Evolutionary conservation across 345 rosid species (phyloP), one percentile per base, ranked within the genome.

Genomic region (Syzygium aqueum): DNA sequence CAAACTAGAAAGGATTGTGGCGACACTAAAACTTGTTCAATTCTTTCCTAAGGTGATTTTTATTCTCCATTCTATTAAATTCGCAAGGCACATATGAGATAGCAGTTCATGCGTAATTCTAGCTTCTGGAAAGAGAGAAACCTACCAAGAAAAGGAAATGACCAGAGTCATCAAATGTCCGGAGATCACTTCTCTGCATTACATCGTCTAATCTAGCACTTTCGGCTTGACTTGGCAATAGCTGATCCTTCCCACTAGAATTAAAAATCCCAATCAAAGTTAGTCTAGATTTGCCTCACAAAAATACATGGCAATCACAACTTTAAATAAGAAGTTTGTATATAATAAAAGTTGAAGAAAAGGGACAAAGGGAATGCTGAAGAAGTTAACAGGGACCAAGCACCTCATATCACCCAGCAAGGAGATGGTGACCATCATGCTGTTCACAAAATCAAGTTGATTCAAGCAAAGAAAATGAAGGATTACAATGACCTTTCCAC

Each of bases 91-190:
- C 25, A 37, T 63, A 28, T 1, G 49, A 33, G 14, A 73, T 33
- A 9, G 49, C 7, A 73, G 49, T 73, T 19, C 46, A 73, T 33
- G 25, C 25, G 1, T 73, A 22, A 73, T 33, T 33, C 80, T 73
- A 33, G 23, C 12, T 19, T 67, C 49, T 73, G 25, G 88, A 89
- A 63, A 89, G 56, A 88, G 87, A 89, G 54, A 85, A 80, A 51
- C 87, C 80, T 90, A 96, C 99, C 96, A 96, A 90, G 91, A 96
- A 93, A 82, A 95, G 94, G 86, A 92, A 95, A 92, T 96, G 99
- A 30, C 95, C 94, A 84, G 88, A 91, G 87, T 93, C 93, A 52
- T 88, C 59, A 86, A 94, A 95, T 50, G n/a, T 88, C 77, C 98
- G 97, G 54, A 82, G 91, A 87, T 92, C 95, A 89, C 95, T 88